Conservation (phyloP, 257 asterid genomes). For the Craterostigma plantagineum region DNA sequence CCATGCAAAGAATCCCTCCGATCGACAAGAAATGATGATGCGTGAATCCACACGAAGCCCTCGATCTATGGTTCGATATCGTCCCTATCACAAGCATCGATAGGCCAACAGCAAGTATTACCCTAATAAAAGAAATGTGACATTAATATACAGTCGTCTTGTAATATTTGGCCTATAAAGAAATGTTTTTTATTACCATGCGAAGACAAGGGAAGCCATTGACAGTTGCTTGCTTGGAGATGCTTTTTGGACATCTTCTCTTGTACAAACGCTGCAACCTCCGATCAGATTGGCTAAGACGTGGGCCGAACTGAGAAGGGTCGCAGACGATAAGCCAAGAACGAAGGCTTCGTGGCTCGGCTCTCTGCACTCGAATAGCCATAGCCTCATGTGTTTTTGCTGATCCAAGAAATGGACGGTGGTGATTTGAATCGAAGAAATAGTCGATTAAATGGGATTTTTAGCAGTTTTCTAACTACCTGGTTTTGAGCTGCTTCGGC, state of each 20-base stretch:
- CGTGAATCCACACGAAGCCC: neutral
- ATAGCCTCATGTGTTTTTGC: neutral
- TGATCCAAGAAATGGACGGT: neutral
- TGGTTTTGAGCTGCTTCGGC: neutral
- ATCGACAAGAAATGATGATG: neutral
- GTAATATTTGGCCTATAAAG: too few species aligned
- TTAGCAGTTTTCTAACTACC: too few species aligned
- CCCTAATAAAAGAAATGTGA: too few species aligned
- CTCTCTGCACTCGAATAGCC: neutral
- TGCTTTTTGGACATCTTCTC: conserved; percentile 22
- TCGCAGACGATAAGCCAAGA: neutral
- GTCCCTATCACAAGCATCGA: conserved; percentile 4
- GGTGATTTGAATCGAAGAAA: too few species aligned
- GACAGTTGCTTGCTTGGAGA: conserved; percentile 35
- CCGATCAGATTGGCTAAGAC: neutral
- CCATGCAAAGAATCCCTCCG: conserved; percentile 2
- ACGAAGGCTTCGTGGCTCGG: conserved; percentile 2
- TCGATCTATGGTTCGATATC: conserved; percentile 1
- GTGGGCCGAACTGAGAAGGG: neutral
- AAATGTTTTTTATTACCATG: too few species aligned
- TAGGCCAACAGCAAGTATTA: neutral
- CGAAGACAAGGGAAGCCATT: conserved; percentile 28
- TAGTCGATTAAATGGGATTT: too few species aligned
- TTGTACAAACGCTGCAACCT: neutral
- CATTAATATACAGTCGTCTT: too few species aligned